phyloP scores from a whole-genome alignment of 257 asterid species.

The Echium plantagineum region DNA sequence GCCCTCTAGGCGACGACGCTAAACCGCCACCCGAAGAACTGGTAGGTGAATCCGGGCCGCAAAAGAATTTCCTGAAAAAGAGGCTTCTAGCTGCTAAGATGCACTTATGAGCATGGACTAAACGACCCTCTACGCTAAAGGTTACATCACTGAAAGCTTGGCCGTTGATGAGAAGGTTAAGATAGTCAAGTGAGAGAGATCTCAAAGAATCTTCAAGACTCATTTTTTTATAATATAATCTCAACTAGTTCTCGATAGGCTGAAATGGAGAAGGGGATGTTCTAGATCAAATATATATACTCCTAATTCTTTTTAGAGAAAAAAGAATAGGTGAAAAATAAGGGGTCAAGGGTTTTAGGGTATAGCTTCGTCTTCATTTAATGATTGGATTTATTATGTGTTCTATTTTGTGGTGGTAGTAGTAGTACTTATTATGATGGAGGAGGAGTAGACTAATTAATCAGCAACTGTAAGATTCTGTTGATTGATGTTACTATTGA shows the following conservation, averaged over 20 bases:
- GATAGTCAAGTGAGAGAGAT: conserved; percentile 84
- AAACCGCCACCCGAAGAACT: conserved; percentile 22
- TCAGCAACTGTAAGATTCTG: not conserved
- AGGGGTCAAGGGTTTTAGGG: not conserved
- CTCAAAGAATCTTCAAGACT: conserved; percentile 74
- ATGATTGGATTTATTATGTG: too few species aligned
- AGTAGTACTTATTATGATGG: not conserved
- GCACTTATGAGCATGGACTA: conserved; percentile 84
- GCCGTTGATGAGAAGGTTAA: conserved; percentile 87
- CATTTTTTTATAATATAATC: conserved; percentile 11
- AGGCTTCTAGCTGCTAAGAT: conserved; percentile 87
- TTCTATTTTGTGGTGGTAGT: not conserved
- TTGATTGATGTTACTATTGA: not conserved
- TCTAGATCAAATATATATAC: too few species aligned
- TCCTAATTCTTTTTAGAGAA: too few species aligned
- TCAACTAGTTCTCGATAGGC: not conserved
- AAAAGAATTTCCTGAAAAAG: conserved; percentile 82
- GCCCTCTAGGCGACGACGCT: conserved; percentile 37
- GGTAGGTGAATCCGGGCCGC: conserved; percentile 50
- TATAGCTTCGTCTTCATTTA: not conserved
- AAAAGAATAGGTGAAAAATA: not conserved
- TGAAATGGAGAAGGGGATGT: not conserved
- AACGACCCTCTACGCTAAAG: conserved; percentile 88
- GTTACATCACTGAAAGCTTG: conserved; percentile 94
- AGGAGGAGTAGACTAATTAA: not conserved